A percentile compares a stretch with the other conserved stretches of the same genome.
phyloP scores from a whole-genome alignment of 139 green algal genomes.

The Chlamydomonas incerta region DNA sequence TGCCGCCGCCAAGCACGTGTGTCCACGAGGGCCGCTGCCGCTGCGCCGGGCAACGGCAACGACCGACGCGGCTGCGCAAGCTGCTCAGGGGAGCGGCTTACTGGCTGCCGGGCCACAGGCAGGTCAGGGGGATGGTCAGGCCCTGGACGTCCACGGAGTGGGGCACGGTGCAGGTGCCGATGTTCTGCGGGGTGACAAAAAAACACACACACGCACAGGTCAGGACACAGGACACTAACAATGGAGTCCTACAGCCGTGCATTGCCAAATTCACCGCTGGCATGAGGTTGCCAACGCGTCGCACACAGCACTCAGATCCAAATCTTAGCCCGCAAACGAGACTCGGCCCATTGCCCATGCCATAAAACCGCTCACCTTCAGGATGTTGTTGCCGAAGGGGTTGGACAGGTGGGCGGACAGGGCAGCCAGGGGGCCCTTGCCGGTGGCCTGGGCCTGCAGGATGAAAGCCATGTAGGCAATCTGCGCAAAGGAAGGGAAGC shows the following conservation, averaged over 20 bases:
- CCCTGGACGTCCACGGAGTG: conserved; percentile 76
- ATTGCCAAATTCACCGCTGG: too few species aligned
- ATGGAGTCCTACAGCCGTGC: too few species aligned
- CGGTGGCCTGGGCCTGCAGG: conserved; percentile 80
- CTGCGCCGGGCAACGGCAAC: background rate
- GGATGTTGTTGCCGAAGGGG: conserved; percentile 74
- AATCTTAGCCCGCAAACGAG: too few species aligned
- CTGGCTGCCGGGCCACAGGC: conserved; percentile 77
- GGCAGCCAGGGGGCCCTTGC: conserved; percentile 75
- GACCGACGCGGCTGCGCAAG: background rate
- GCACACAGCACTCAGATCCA: too few species aligned
- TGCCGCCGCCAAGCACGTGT: background rate
- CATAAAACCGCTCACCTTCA: too few species aligned
- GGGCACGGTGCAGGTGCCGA: conserved; percentile 75
- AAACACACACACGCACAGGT: too few species aligned
- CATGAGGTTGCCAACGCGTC: too few species aligned
- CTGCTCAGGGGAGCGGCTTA: conserved; percentile 20
- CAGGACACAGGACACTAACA: too few species aligned
- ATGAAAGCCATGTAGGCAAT: conserved; percentile 65
- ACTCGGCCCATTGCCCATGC: too few species aligned
- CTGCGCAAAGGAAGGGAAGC: conserved; percentile 8
- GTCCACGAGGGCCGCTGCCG: too few species aligned
- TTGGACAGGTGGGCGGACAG: conserved; percentile 74
- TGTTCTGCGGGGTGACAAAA: conserved; percentile 57
- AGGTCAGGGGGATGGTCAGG: conserved; percentile 78